Conservation (phyloP, 2,329 filamentous ascomycete species). For the Epichloe brachyelytri region DNA sequence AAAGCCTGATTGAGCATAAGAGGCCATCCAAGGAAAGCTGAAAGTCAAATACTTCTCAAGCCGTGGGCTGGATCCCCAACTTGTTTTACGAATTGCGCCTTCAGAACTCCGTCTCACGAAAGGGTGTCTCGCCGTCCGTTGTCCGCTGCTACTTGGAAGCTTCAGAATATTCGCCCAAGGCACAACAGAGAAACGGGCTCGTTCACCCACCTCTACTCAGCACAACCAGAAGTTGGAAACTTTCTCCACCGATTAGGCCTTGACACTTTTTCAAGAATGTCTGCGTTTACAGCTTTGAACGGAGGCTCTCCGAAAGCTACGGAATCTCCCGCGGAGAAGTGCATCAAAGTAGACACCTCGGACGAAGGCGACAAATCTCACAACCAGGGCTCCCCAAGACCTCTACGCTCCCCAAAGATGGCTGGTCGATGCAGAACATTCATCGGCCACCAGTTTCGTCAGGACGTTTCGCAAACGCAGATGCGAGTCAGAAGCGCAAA, state of each 20-base stretch:
- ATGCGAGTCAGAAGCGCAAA: constrained; percentile 51
- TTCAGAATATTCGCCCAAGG: neutral
- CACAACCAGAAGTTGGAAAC: neutral
- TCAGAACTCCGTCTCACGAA: constrained; percentile 7
- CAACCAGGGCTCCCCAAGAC: constrained; percentile 13
- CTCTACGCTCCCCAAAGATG: constrained; percentile 22
- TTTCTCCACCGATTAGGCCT: neutral
- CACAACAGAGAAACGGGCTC: neutral
- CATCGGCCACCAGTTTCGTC: constrained; percentile 31
- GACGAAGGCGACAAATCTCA: constrained; percentile 20
- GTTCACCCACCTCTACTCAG: neutral
- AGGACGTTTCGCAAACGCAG: constrained; percentile 29
- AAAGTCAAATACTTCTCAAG: neutral
- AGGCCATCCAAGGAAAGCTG: neutral
- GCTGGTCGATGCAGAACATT: constrained; percentile 26
- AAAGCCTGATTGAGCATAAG: neutral
- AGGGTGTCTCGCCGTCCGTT: neutral
- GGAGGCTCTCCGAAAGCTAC: constrained; percentile 33
- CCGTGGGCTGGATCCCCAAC: constrained; percentile 6
- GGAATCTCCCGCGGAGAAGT: constrained; percentile 20
- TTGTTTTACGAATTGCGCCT: neutral
- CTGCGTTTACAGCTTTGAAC: constrained; percentile 39
- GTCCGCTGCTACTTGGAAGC: neutral
- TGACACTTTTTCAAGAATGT: constrained; percentile 22
- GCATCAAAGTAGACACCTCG: constrained; percentile 18